Evolutionary conservation across 306 rosid genomes (phyloP).

Genomic region (Cercis canadensis): DNA sequence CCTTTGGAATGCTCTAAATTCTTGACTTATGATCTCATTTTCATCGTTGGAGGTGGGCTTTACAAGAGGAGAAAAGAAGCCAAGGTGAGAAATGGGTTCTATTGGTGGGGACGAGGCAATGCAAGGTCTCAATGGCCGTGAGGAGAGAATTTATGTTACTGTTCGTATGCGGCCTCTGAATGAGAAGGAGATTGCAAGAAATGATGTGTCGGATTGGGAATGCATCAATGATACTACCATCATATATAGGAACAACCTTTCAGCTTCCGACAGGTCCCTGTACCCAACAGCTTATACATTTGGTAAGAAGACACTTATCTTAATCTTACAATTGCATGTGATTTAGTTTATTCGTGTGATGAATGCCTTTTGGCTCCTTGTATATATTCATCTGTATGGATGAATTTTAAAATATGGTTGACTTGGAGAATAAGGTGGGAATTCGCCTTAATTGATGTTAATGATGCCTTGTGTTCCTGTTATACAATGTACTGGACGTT

Average conservation of each 20-base stretch:
- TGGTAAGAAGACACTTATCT: constrained; percentile 60
- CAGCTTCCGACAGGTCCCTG: constrained; percentile 92
- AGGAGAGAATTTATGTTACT: constrained; percentile 83
- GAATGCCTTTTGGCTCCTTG: background rate
- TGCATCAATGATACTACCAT: constrained; percentile 82
- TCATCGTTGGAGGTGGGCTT: constrained; percentile 46
- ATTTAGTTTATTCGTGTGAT: constrained; percentile 11
- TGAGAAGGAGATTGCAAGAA: constrained; percentile 69
- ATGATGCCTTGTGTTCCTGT: background rate
- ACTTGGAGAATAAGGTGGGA: constrained; percentile 21
- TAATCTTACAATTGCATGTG: background rate
- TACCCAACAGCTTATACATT: constrained; percentile 94
- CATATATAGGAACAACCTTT: constrained; percentile 81
- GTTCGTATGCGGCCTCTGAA: constrained; percentile 90
- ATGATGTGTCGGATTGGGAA: constrained; percentile 94
- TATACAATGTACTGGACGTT: constrained; percentile 13
- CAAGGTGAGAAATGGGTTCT: constrained; percentile 64
- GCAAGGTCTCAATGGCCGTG: constrained; percentile 46
- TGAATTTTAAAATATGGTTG: constrained; percentile 14
- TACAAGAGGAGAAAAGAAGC: constrained; percentile 22
- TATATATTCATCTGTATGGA: constrained; percentile 8
- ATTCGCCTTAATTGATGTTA: constrained; percentile 19
- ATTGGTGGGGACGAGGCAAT: constrained; percentile 69
- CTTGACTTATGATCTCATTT: constrained; percentile 39
- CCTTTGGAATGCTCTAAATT: constrained; percentile 35